Base-by-base conservation (phyloP, 2,329 filamentous ascomycete species). In the Monilinia fructicola region DNA sequence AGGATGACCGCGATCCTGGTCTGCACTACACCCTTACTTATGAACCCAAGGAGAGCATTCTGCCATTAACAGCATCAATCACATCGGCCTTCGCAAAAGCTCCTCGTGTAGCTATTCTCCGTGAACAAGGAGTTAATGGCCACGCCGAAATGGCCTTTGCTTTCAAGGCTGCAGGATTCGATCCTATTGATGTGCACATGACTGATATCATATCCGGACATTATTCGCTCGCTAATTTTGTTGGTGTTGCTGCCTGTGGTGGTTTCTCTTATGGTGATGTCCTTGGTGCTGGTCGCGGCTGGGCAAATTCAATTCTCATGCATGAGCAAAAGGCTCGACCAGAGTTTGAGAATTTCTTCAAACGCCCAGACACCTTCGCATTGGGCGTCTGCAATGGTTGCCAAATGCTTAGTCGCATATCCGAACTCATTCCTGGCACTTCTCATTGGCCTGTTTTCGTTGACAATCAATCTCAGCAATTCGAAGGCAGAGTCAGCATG, bases 141-240 rank as follows among this genome's bases (percentile, higher is more conserved):
- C 87, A 97, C 74, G 89, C 92, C n/a, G 95, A 99, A 78, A 96
- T 99, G 92, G 95, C 95, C 0, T 98, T 96, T 75, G 93, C 93
- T 59, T 98, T 98, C 84, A 88, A 90, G 71, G 88, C 88, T 46
- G 94, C 95, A 54, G 94, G 94, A 48, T 98, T 98, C 80, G 89
- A 93, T 60, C 87, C 93, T 18, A 86, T 98, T 56, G 94, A 99
- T 75, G 90, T 98, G 1, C 94, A 97, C 83, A 98, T 99, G 95
- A 95, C 90, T 4, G 94, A 98, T 74, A 88, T 98, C 66, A 87
- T 92, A 31, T 87, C 87, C 14, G 90, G 91, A 21, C 87, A 91
- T 69, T 65, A 65, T 35, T 93, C 91, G 0, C 87, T 99, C 11
- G 84, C 88, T 52, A 89, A 88, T 70, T 97, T 97, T 77, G 88